Conservation (phyloP, 345 rosid genomes). For the Pugionium dolabratum region DNA sequence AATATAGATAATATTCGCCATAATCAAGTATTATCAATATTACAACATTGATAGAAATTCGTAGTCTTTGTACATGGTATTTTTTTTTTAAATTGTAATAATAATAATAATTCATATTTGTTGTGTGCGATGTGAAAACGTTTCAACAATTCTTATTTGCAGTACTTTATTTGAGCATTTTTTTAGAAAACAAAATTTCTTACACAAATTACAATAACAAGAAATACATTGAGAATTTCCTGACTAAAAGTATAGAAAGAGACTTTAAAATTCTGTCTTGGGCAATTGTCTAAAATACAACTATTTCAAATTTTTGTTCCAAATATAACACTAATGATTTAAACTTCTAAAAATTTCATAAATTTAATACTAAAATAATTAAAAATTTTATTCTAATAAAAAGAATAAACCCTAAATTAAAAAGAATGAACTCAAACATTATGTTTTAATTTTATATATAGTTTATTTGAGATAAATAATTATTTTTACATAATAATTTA, state of each 20-base stretch:
- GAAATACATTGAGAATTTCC: not conserved
- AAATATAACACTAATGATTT: too few species aligned
- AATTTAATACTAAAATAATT: too few species aligned
- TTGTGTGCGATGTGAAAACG: constrained; percentile 20
- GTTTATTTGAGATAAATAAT: too few species aligned
- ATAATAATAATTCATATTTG: not conserved
- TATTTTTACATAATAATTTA: too few species aligned
- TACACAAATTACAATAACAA: not conserved
- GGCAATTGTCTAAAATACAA: too few species aligned
- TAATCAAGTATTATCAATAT: constrained; percentile 18
- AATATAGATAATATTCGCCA: constrained; percentile 32
- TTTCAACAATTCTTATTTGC: constrained; percentile 8
- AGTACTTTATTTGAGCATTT: not conserved
- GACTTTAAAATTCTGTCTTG: not conserved
- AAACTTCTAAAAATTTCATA: too few species aligned
- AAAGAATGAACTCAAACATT: too few species aligned
- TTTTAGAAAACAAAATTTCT: not conserved
- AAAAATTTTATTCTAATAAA: too few species aligned
- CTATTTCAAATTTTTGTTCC: too few species aligned
- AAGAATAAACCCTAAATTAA: too few species aligned
- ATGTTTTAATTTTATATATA: too few species aligned
- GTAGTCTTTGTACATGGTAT: not conserved
- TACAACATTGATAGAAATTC: not conserved
- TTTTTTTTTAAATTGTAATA: not conserved
- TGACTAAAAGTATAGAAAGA: not conserved